Base-by-base conservation (phyloP, 164 flowering plant species). In the Magnolia sinica region DNA sequence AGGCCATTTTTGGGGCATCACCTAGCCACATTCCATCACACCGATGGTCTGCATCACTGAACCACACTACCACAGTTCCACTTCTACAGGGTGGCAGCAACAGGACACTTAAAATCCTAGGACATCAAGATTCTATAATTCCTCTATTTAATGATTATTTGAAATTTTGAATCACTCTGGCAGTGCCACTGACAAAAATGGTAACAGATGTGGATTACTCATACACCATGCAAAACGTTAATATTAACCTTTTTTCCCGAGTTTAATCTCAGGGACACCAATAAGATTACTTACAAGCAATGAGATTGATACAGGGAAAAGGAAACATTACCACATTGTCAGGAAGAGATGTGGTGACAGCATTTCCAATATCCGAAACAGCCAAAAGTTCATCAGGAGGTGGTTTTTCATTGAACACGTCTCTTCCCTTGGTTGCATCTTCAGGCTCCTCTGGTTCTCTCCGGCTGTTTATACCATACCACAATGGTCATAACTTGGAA, bases 391-490 rank as follows among this genome's bases (percentile, higher is more conserved):
- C 99, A 80, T 96, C 99, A 76, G 98, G 84, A 79, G 99, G 99
- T 9, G 99, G 97, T 82, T 96, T 96, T 82, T 96, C 99, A 85
- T 96, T 96, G 74, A 92, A 96, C 13, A 94, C 98, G 78, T 96
- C 99, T 85, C 98, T 90, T 70, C 99, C 99, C 82, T 96, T 96
- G n/a, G 89, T 88, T 76, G 99, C 91, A 88, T 96, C 99, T 82
- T 96, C 98, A 71, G 98, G 97, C 72, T 96, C 99, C 86, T 94
- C 99, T 72, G 99, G 98, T 85, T 96, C 98, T 83, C 99, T 87
- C 76, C 83, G 97, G 80, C 97, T 92, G 77, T 76, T 63, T 19
- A 69, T 18, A 3, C 14, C 51, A 68, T 45, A 61, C n/a, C 50
- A 23, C 14, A 31, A 68, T 14, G n/a, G 49, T 50, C 49, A n/a